These are phyloP conservation scores for Verticillium zaregamsianum DNA, from an alignment of 2,329 filamentous ascomycete genomes.

Conservation along the genomic window DNA sequence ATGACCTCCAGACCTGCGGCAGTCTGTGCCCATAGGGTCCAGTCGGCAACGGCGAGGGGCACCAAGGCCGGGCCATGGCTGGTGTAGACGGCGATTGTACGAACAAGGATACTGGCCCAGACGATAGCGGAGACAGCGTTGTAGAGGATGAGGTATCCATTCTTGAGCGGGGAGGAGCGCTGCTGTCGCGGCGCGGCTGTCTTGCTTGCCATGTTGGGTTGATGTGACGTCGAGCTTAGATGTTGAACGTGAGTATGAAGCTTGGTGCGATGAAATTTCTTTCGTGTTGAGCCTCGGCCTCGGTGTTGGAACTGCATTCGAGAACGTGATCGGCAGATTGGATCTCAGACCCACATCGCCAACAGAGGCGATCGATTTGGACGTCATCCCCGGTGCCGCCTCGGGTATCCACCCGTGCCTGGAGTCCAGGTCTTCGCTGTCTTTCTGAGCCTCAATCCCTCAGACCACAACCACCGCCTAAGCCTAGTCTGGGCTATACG, in stretches of 20 bases:
- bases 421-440: too few relatives aligned
- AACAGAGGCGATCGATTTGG: too few relatives aligned
- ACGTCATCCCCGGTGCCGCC: too few relatives aligned
- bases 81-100: slow-evolving; percentile 53
- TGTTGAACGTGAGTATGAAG: neutral
- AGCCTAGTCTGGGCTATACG: too few relatives aligned
- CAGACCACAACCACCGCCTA: too few relatives aligned
- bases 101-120: slow-evolving; percentile 73
- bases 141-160: slow-evolving; percentile 76
- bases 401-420: too few relatives aligned
- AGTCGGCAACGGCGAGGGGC: slow-evolving; percentile 58
- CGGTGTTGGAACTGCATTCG: neutral
- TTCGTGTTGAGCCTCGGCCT: neutral
- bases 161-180: slow-evolving; percentile 41
- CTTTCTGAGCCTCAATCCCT: too few relatives aligned
- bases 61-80: slow-evolving; percentile 51
- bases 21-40: slow-evolving; percentile 77
- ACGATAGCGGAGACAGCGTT: slow-evolving; percentile 72
- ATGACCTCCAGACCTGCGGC: slow-evolving; percentile 77
- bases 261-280: neutral
- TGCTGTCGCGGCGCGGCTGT: slow-evolving; percentile 5
- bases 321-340: neutral
- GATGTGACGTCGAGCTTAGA: neutral
- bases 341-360: too few relatives aligned
- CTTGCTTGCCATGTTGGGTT: neutral